Conservation (phyloP, 371 early-diverging fungal genomes). For the Modicella reniformis region DNA sequence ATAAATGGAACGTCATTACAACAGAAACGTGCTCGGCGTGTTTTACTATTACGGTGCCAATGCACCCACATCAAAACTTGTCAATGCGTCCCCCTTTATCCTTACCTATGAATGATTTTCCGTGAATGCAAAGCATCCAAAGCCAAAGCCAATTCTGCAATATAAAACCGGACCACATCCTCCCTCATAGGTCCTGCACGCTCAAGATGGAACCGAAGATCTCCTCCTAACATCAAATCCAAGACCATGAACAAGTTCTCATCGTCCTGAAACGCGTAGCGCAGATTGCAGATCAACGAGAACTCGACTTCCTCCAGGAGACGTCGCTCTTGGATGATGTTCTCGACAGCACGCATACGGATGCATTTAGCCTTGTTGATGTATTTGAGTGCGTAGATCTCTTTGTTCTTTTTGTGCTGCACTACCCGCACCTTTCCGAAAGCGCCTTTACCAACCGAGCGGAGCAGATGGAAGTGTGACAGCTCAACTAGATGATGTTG, state of each 20-base stretch:
- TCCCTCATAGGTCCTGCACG: slow-evolving; percentile 71
- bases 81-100: no score
- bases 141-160: slow-evolving; percentile 79
- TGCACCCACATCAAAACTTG: no score
- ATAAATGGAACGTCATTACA: no score
- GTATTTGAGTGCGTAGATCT: slow-evolving; percentile 83
- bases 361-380: slow-evolving; percentile 82
- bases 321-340: slow-evolving; percentile 78
- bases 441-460: slow-evolving; percentile 79
- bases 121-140: slow-evolving; percentile 77
- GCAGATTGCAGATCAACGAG: slow-evolving; percentile 69
- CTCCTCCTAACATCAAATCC: slow-evolving; percentile 90
- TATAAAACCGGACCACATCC: slow-evolving; percentile 81
- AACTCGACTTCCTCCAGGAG: slow-evolving; percentile 72
- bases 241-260: slow-evolving; percentile 78
- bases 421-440: slow-evolving; percentile 87
- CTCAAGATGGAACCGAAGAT: slow-evolving; percentile 83
- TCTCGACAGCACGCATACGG: slow-evolving; percentile 71
- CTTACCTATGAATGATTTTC: slow-evolving; percentile 70
- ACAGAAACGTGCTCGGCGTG: no score
- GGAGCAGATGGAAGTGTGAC: slow-evolving; percentile 73
- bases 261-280: slow-evolving; percentile 75
- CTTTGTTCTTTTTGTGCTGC: slow-evolving; percentile 79
- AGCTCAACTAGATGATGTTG: slow-evolving; percentile 71
- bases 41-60: no score